Evolutionary conservation across 805 yeast genomes (phyloP).

Genomic region (Spathaspora arborariae): DNA sequence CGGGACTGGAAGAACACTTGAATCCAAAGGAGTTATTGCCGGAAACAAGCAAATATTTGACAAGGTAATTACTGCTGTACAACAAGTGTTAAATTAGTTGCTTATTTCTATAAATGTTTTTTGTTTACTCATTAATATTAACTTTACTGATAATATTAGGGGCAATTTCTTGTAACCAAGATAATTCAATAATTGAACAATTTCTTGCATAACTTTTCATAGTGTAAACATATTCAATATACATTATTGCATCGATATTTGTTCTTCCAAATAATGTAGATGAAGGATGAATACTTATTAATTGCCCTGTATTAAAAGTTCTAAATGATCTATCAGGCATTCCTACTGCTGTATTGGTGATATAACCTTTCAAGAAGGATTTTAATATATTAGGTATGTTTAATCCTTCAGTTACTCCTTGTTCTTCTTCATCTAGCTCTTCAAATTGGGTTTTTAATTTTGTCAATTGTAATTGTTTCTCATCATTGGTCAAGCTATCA

Average conservation of each 20-base stretch:
- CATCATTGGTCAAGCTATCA: slow-evolving; percentile 21
- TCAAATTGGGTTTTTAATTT: slow-evolving; percentile 22
- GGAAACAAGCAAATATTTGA: slow-evolving; percentile 50
- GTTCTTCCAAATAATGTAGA: slow-evolving; percentile 76
- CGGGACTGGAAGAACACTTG: slow-evolving; percentile 76
- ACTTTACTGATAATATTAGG: slow-evolving; percentile 55
- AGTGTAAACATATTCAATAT: slow-evolving; percentile 90
- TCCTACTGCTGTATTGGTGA: slow-evolving; percentile 89
- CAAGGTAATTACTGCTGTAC: slow-evolving; percentile 47
- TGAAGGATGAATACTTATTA: slow-evolving; percentile 86
- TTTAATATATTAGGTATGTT: slow-evolving; percentile 62
- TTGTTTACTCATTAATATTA: slow-evolving; percentile 22
- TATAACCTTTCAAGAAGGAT: slow-evolving; percentile 77
- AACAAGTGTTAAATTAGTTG: slow-evolving; percentile 24
- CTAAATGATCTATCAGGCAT: slow-evolving; percentile 92
- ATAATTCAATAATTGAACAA: slow-evolving; percentile 75
- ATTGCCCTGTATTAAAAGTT: slow-evolving; percentile 79
- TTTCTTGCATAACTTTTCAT: slow-evolving; percentile 88
- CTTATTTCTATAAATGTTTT: too few species aligned
- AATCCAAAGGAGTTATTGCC: slow-evolving; percentile 92
- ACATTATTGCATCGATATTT: slow-evolving; percentile 83
- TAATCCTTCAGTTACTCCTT: slow-evolving; percentile 18
- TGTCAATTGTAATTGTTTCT: slow-evolving; percentile 23
- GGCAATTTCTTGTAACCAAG: slow-evolving; percentile 83
- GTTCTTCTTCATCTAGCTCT: slow-evolving; percentile 13